These are phyloP conservation scores for Fusarium anguioides DNA, from an alignment of 2,329 filamentous ascomycete genomes.

Conservation along the genomic window DNA sequence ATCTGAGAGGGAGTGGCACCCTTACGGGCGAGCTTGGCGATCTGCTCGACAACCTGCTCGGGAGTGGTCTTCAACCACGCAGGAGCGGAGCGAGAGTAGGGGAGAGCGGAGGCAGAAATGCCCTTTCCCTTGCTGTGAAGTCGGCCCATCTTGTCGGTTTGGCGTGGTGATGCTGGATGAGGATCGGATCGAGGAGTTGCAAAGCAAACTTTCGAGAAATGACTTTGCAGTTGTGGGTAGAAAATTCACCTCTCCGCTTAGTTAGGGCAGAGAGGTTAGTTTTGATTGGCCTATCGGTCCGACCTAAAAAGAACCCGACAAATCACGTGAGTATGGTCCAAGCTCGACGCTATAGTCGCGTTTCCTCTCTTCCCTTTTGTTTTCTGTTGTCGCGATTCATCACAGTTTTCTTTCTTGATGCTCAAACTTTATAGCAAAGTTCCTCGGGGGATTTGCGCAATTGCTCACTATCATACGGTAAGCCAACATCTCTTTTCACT, in stretches of 20 bases:
- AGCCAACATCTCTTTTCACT: constrained; percentile 38
- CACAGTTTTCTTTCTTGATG: constrained; percentile 23
- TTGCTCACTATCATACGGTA: constrained; percentile 45
- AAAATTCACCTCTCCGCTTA: constrained; percentile 56
- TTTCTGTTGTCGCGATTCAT: constrained; percentile 23
- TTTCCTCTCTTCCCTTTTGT: constrained; percentile 39
- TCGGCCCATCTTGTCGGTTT: constrained; percentile 83
- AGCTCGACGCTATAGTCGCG: constrained; percentile 23
- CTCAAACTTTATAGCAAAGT: constrained; percentile 1
- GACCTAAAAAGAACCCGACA: accelerated
- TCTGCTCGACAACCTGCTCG: constrained; percentile 98
- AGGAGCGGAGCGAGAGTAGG: constrained; percentile 93
- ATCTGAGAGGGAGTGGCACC: constrained; percentile 99
- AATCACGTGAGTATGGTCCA: constrained; percentile 27
- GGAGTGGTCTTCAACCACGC: constrained; percentile 99
- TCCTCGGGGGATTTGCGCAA: background rate
- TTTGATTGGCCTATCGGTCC: background rate
- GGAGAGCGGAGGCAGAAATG: constrained; percentile 94
- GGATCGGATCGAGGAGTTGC: constrained; percentile 53
- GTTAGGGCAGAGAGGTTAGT: constrained; percentile 55
- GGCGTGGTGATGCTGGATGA: constrained; percentile 50
- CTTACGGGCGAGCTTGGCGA: constrained; percentile 99
- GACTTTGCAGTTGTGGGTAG: constrained; percentile 15
- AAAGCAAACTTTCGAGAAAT: constrained; percentile 44
- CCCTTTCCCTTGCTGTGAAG: constrained; percentile 99